A percentile compares a stretch with the other conserved stretches of the same genome.
phyloP scores from a whole-genome alignment of 78 protist genomes.

The Dictyostelium intermedium region DNA sequence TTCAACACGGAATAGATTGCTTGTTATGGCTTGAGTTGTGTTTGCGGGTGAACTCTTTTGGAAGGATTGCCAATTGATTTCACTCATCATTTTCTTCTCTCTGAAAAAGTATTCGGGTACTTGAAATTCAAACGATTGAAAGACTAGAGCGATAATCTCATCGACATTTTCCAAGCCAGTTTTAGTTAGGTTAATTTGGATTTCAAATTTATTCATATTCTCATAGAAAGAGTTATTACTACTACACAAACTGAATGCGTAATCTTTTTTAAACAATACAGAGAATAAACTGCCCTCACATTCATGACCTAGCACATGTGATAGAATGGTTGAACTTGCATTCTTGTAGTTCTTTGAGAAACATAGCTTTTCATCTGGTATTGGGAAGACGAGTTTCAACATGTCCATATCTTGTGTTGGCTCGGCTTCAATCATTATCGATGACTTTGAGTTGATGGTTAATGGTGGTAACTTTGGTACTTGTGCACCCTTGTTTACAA shows the following conservation, averaged over 20 bases:
- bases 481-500: conserved; percentile 25
- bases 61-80: conserved; percentile 3
- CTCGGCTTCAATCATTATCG: not conserved
- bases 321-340: not conserved
- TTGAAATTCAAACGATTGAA: not conserved
- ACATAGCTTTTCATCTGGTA: not conserved
- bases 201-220: not conserved
- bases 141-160: not conserved
- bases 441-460: not conserved
- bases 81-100: not conserved
- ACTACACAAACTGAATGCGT: not conserved
- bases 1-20: not conserved
- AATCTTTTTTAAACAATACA: not conserved
- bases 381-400: not conserved
- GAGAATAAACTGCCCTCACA: conserved; percentile 37
- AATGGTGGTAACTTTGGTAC: not conserved
- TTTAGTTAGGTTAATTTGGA: not conserved
- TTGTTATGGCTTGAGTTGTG: not conserved
- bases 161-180: conserved; percentile 12
- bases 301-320: conserved; percentile 62
- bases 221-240: not conserved
- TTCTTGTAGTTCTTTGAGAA: not conserved
- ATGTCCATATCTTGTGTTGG: not conserved
- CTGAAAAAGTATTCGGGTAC: not conserved
- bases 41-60: not conserved